Base-by-base conservation (phyloP, 306 rosid genomes). In the Castanopsis chinensis region DNA sequence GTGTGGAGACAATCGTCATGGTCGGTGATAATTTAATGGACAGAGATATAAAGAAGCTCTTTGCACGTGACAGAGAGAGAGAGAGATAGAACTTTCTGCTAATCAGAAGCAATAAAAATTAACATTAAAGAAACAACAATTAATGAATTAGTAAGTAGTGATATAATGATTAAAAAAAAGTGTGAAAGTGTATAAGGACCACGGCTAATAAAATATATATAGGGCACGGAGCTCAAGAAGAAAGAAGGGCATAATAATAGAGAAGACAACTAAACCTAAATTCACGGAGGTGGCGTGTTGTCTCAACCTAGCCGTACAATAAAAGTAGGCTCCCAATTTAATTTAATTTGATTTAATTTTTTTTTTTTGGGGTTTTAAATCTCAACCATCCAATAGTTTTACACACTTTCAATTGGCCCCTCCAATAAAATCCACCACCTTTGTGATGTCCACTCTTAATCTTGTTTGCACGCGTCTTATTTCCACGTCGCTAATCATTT, bases 271-370 rank as follows among this genome's bases (percentile, higher is more conserved):
- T 3, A 27, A 53, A 70, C 78, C 85, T 74, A 74, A 74, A 73
- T 74, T 85, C 71, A 67, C 80, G 88, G 88, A 78, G 79, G 43
- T 69, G 76, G 85, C 85, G 85, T 81, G 85, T 80, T 59, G 82
- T 77, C 73, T 60, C 77, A 21, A 4, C 28, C 37, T 54, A 3
- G 37, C 83, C 69, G 81, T 78, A 79, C 78, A 30, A 2, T 11
- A 25, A 45, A 10, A 3, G 27, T 58, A 54, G 83, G 78, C 75
- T 11, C 86, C 80, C 74, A 68, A 49, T 8, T 37, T 41, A 49
- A 49, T 45, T 12, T 2, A 2, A 11, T 45, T 45, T n/a, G n/a
- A n/a, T n/a, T n/a, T n/a, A n/a, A n/a, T n/a, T 6, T 27, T 41
- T 7, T 41, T 41, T 23, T 6, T 27, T 41, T 7, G 7, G 2